These are phyloP conservation scores for Saraca asoca DNA, from an alignment of 331 rosid species.

Conservation along the genomic window DNA sequence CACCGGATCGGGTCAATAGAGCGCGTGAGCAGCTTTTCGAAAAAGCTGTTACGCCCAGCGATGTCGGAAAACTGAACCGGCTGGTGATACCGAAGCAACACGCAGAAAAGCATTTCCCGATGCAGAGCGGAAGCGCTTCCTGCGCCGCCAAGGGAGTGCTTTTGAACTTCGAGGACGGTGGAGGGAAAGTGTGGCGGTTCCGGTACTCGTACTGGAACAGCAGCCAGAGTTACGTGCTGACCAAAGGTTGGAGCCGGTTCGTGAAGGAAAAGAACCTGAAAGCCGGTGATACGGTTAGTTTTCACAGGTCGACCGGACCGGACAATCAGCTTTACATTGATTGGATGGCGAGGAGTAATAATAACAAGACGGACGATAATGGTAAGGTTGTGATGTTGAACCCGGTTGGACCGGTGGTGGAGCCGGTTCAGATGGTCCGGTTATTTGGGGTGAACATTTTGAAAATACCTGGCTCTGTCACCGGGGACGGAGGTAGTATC, in stretches of 20 bases:
- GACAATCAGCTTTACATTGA: conserved; percentile 78
- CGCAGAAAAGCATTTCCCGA: conserved; percentile 92
- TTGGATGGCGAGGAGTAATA: conserved; percentile 50
- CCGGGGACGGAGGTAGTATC: conserved; percentile 5
- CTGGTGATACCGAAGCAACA: conserved; percentile 93
- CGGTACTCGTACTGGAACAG: conserved; percentile 98
- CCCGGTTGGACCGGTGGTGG: conserved; percentile 39
- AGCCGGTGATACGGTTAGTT: conserved; percentile 88
- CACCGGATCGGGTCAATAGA: conserved; percentile 24
- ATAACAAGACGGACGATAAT: neutral
- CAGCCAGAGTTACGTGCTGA: conserved; percentile 91
- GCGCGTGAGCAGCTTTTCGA: conserved; percentile 82
- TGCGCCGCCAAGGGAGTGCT: conserved; percentile 55
- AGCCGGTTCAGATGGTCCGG: conserved; percentile 67
- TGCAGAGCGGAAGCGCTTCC: conserved; percentile 40
- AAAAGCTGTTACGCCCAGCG: conserved; percentile 92
- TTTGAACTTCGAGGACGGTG: conserved; percentile 80
- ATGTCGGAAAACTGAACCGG: conserved; percentile 87
- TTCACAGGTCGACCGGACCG: conserved; percentile 71
- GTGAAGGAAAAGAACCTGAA: conserved; percentile 84
- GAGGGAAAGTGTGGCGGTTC: conserved; percentile 96
- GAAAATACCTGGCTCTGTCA: conserved; percentile 49
- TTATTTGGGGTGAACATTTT: conserved; percentile 88
- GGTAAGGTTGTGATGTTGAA: neutral
- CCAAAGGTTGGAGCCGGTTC: conserved; percentile 99